phyloP scores from a whole-genome alignment of 2,329 filamentous ascomycete genomes.

The Sclerotinia borealis region DNA sequence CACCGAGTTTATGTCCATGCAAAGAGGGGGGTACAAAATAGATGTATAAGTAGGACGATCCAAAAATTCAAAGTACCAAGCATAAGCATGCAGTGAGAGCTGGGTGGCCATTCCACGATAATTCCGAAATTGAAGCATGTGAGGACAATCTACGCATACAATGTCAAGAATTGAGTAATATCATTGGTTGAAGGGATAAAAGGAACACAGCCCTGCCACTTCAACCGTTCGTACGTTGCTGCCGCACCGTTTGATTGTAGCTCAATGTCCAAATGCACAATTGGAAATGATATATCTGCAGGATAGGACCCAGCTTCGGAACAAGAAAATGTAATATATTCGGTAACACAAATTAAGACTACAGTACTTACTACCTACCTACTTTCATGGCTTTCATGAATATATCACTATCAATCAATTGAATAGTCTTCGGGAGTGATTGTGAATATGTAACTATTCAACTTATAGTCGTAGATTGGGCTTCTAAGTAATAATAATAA shows the following conservation, averaged over 20 bases:
- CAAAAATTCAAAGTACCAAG: slow-evolving; percentile 1
- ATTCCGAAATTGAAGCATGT: slow-evolving; percentile 11
- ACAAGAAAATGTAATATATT: not conserved
- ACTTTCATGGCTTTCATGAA: not conserved
- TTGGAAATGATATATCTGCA: slow-evolving; percentile 4
- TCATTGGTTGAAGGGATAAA: slow-evolving; percentile 1
- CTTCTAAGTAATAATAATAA: not conserved
- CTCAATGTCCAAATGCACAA: not conserved
- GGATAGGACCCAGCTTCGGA: not conserved
- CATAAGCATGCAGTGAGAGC: slow-evolving; percentile 10
- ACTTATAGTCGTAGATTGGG: not conserved
- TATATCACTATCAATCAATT: not conserved
- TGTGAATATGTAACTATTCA: not conserved
- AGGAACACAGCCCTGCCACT: not conserved
- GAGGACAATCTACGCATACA: not conserved
- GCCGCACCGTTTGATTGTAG: slow-evolving; percentile 3
- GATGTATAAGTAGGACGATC: slow-evolving; percentile 6
- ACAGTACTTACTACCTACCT: too few relatives aligned
- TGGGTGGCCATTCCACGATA: slow-evolving; percentile 10
- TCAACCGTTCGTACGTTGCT: not conserved
- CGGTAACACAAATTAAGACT: not conserved
- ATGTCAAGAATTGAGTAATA: slow-evolving; percentile 2
- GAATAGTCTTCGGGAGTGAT: not conserved
- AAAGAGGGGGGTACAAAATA: not conserved
- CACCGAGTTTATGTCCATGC: slow-evolving; percentile 11